Percentiles rank a stretch among this genome's conserved stretches.
phyloP scores from a whole-genome alignment of 805 yeast species.

The Teunomyces cretensis region DNA sequence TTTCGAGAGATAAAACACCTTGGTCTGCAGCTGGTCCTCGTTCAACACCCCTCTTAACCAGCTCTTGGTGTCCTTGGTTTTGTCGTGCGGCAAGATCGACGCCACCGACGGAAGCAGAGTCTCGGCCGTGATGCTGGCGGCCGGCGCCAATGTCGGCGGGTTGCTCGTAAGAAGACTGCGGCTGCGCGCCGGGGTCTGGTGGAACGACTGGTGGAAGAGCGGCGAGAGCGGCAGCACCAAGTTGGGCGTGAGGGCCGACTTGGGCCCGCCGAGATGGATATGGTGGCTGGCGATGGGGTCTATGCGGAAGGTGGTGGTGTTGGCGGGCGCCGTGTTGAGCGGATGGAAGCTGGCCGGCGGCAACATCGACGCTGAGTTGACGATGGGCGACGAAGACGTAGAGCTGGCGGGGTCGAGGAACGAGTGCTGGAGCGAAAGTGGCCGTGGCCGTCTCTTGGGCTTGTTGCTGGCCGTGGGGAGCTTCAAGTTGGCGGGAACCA shows the following conservation, averaged over 20 bases:
- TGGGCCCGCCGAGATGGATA: constrained; percentile 2
- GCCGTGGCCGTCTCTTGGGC: constrained; percentile 41
- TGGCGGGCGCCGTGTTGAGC: constrained; percentile 14
- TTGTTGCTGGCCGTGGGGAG: constrained; percentile 28
- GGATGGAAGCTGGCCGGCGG: constrained; percentile 3
- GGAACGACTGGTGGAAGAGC: constrained; percentile 38
- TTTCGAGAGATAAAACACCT: constrained; percentile 13
- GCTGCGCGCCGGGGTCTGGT: constrained; percentile 15
- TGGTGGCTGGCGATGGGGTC: constrained; percentile 6
- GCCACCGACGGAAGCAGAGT: constrained; percentile 8
- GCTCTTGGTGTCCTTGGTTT: constrained; percentile 13
- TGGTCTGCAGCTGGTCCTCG: constrained; percentile 14
- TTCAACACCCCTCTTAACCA: constrained; percentile 33
- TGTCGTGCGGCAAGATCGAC: constrained; percentile 4
- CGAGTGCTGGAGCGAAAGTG: constrained; percentile 36
- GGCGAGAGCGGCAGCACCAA: constrained; percentile 41
- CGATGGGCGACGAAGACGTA: constrained; percentile 2
- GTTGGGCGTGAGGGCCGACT: constrained; percentile 24
- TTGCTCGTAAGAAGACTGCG: constrained; percentile 1
- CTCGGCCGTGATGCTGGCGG: neutral
- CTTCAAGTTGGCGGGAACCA: constrained; percentile 10
- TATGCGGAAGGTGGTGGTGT: constrained; percentile 11
- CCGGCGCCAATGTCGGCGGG: constrained; percentile 3
- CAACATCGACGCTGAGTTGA: constrained; percentile 4
- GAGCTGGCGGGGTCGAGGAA: constrained; percentile 16